Percentiles rank a stretch among this genome's conserved stretches.
Conservation (phyloP, 495 filamentous ascomycete species). For the Penicillium crystallinum region DNA sequence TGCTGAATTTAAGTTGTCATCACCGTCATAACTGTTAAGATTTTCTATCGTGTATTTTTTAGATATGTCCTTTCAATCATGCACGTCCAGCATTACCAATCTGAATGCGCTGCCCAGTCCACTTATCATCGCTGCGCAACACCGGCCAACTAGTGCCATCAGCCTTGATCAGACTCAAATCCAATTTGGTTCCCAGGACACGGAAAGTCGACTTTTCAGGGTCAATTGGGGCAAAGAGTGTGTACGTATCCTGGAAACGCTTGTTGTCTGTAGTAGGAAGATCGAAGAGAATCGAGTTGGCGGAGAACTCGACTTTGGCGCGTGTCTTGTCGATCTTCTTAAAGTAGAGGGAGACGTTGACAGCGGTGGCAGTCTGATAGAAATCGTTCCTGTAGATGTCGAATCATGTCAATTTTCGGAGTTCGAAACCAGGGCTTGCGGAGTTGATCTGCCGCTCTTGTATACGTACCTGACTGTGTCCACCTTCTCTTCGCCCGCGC, state of each 20-base stretch:
- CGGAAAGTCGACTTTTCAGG: conserved; percentile 68
- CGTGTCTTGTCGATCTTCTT: conserved; percentile 90
- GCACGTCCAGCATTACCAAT: conserved; percentile 70
- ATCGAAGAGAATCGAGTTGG: conserved; percentile 61
- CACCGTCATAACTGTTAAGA: conserved; percentile 3
- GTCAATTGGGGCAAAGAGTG: conserved; percentile 73
- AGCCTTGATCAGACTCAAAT: conserved; percentile 76
- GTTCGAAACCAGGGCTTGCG: not conserved
- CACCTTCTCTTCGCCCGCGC: conserved; percentile 49
- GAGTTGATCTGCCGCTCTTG: not conserved
- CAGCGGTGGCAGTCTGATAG: conserved; percentile 82
- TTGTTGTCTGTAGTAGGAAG: conserved; percentile 81
- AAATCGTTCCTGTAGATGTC: conserved; percentile 66
- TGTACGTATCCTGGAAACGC: conserved; percentile 68
- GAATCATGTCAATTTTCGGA: not conserved
- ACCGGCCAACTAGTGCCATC: conserved; percentile 85
- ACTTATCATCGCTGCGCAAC: conserved; percentile 75
- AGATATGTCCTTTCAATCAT: conserved; percentile 26
- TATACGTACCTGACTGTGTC: conserved; percentile 64
- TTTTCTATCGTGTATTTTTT: conserved; percentile 1
- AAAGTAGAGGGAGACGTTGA: conserved; percentile 88
- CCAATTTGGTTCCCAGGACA: conserved; percentile 92
- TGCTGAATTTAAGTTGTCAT: not conserved
- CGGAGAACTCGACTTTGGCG: conserved; percentile 63
- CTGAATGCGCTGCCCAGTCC: conserved; percentile 76